A percentile compares a stretch with the other conserved stretches of the same genome.
Evolutionary conservation across 805 yeast genomes (phyloP).

Genomic region (Lipomyces sp.): DNA sequence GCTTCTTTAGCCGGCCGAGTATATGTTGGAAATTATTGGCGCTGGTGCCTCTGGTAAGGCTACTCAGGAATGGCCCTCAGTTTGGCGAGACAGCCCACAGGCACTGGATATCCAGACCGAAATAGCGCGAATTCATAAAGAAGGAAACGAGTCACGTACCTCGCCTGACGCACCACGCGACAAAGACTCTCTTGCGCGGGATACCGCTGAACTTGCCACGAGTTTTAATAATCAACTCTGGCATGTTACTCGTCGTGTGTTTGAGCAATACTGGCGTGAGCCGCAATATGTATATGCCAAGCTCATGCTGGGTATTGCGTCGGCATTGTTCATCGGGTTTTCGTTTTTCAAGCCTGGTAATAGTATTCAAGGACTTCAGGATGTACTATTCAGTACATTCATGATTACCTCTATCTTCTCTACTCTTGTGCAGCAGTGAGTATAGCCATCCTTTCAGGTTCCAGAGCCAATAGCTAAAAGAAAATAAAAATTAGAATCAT

Average conservation of each 20-base stretch:
- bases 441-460: conserved; percentile 56
- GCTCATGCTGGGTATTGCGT: not conserved
- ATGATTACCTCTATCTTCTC: conserved; percentile 60
- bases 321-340: conserved; percentile 55
- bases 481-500: not conserved
- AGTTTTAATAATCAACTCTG: conserved; percentile 48
- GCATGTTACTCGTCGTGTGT: conserved; percentile 64
- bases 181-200: not conserved
- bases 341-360: conserved; percentile 64
- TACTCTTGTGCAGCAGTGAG: conserved; percentile 60
- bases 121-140: conserved; percentile 1
- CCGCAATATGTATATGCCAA: conserved; percentile 51
- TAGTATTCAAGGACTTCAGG: conserved; percentile 58
- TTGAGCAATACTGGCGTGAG: conserved; percentile 59
- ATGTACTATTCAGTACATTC: conserved; percentile 60
- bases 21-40: conserved; percentile 73
- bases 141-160: not conserved
- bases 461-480: too few relatives aligned
- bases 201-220: conserved; percentile 27
- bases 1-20: conserved; percentile 65
- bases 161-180: too few relatives aligned
- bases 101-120: not conserved
- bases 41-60: conserved; percentile 47
- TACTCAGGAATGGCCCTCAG: conserved; percentile 51
- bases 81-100: conserved; percentile 45